Evolutionary conservation across 179 eudicot genomes (phyloP), one percentile per base, ranked within the genome.

Genomic region (Carnegiea gigantea): DNA sequence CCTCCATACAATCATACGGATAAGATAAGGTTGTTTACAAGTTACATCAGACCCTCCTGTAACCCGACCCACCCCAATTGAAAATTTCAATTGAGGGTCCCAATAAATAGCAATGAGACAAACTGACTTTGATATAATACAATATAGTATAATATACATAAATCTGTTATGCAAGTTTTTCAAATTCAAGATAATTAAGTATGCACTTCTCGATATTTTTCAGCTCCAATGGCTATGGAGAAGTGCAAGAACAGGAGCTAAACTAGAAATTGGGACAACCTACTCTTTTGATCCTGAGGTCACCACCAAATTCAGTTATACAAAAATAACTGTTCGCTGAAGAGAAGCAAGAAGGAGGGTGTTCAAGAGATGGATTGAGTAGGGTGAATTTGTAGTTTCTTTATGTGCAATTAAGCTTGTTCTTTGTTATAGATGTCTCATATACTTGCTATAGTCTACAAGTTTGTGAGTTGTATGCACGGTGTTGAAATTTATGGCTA

Each of bases 141-240:
- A 5, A 28, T 67, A 67, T 3, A 10, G 13, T 67, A 4, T 11
- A 6, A 62, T 9, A 62, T 23, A 23, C 9, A n/a, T 23, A n/a
- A 11, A 62, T 62, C n/a, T 18, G 15, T 57, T 57, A 2, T 20
- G 0, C 62, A 18, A 57, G 7, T 18, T 57, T 57, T 57, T 15
- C 62, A 18, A 20, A 17, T 57, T 18, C 6, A 57, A 18, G 23
- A 48, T 48, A 9, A 2, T 54, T 54, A 40, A 40, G 0, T 6
- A 40, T 7, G 8, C 44, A 5, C 3, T 40, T 40, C 44, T 40
- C 44, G 0, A 40, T 40, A 1, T 5, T 62, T 28, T 30, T 33
- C 73, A 93, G 98, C 97, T 82, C 96, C 98, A 76, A 88, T 92
- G 78, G 96, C 98, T 46, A 92, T 93, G 98, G 93, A 92, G 84